These are phyloP conservation scores for Wickerhamiella shivajii DNA, from an alignment of 805 yeast genomes.

Conservation along the genomic window DNA sequence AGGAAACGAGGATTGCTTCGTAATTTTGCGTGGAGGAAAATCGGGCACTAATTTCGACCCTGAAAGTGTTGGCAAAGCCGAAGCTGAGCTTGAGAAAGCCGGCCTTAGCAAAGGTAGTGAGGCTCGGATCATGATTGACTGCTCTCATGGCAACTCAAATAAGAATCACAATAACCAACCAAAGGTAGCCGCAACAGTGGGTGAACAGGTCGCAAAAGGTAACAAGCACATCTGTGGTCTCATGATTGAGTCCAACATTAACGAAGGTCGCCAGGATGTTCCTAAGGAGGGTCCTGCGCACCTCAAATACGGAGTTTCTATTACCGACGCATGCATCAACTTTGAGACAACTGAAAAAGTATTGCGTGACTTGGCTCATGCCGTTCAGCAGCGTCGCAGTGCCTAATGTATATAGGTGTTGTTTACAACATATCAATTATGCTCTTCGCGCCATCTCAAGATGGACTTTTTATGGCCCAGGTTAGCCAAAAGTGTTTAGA, in stretches of 20 bases:
- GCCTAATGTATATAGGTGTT: not conserved
- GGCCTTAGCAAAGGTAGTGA: conserved; percentile 25
- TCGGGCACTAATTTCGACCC: conserved; percentile 81
- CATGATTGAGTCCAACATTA: conserved; percentile 89
- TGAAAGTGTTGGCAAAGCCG: conserved; percentile 51
- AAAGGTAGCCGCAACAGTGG: conserved; percentile 60
- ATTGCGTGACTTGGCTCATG: conserved; percentile 55
- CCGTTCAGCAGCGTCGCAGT: conserved; percentile 65
- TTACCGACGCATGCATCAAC: conserved; percentile 94
- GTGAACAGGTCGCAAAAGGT: conserved; percentile 67
- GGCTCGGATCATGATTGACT: conserved; percentile 82
- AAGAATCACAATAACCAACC: conserved; percentile 92
- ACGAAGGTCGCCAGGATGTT: conserved; percentile 87
- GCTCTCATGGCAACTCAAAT: conserved; percentile 91
- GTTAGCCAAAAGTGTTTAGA: no score
- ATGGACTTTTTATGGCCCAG: no score
- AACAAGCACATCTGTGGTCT: conserved; percentile 71
- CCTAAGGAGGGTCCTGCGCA: conserved; percentile 55
- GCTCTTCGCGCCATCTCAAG: no score
- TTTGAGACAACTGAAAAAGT: conserved; percentile 75
- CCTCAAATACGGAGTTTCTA: conserved; percentile 82
- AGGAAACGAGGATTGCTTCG: conserved; percentile 82
- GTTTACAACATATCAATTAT: no score
- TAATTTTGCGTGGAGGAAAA: conserved; percentile 92
- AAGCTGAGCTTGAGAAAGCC: conserved; percentile 38